Percentiles rank a stretch among this genome's conserved stretches.
These are phyloP conservation scores for Hypholoma fasciculare DNA, from an alignment of 768 basidiomycete genomes.

Conservation along the genomic window DNA sequence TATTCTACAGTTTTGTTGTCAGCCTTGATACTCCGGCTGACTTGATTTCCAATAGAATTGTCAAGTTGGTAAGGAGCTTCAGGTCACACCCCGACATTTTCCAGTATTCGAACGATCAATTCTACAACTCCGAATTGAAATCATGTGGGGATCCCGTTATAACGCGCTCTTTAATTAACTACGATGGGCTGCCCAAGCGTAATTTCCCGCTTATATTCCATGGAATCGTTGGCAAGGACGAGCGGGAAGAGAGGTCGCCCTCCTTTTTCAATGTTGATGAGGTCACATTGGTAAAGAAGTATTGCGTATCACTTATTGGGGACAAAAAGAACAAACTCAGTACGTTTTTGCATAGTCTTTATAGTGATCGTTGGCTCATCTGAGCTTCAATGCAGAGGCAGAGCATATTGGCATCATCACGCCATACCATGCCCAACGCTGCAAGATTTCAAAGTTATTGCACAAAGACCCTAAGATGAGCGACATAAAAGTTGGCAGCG, in stretches of 20 bases:
- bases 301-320: constrained; percentile 32
- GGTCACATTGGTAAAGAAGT: constrained; percentile 49
- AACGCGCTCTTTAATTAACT: constrained; percentile 36
- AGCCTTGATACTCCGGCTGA: neutral
- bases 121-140: constrained; percentile 54
- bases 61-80: constrained; percentile 61
- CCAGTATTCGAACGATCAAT: constrained; percentile 54
- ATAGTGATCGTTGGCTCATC: no score
- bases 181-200: constrained; percentile 36
- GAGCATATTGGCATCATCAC: constrained; percentile 65
- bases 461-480: constrained; percentile 26
- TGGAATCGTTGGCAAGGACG: constrained; percentile 52
- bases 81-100: constrained; percentile 57
- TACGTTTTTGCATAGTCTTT: constrained; percentile 21
- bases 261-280: constrained; percentile 68
- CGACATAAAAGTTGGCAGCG: constrained; percentile 61
- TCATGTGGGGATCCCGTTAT: constrained; percentile 43
- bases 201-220: constrained; percentile 62
- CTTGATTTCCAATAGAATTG: constrained; percentile 36
- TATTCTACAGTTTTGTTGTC: neutral
- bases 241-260: constrained; percentile 54
- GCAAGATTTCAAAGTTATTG: constrained; percentile 43
- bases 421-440: constrained; percentile 64
- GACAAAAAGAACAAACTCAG: constrained; percentile 41
- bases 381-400: constrained; percentile 15